Percentiles rank a stretch among this genome's conserved stretches.
Evolutionary conservation across 305 asterid genomes (phyloP).

Genomic region (Fraxinus albicans): DNA sequence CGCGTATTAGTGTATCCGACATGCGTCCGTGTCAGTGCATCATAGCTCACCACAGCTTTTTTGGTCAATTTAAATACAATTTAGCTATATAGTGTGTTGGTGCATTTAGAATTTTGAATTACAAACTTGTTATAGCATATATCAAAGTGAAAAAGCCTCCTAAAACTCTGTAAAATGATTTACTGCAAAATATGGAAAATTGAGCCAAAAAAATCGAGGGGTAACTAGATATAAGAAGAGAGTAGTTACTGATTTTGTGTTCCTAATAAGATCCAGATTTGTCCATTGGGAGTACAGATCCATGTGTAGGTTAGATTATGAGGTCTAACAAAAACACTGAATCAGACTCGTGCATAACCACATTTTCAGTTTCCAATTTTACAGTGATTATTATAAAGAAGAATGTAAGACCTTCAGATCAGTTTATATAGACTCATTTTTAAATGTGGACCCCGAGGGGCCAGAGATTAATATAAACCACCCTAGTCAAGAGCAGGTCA

Average conservation of each 20-base stretch:
- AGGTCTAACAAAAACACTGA: neutral
- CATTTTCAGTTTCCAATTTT: neutral
- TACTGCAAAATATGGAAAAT: neutral
- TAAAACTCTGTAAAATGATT: neutral
- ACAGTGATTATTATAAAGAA: constrained; percentile 10
- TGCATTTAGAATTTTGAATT: neutral
- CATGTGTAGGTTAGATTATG: neutral
- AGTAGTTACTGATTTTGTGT: neutral
- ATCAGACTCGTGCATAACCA: neutral
- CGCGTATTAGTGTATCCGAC: neutral
- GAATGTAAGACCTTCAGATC: constrained; percentile 13
- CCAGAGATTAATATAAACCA: neutral
- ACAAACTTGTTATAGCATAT: neutral
- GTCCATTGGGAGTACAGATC: neutral
- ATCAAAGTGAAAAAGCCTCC: neutral
- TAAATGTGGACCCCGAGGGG: neutral
- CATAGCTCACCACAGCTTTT: neutral
- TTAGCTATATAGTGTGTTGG: neutral
- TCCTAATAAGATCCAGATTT: constrained; percentile 3
- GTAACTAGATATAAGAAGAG: constrained; percentile 10
- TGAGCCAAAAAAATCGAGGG: neutral
- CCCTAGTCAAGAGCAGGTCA: neutral
- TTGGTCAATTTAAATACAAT: neutral
- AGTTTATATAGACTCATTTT: neutral
- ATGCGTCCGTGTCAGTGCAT: neutral